phyloP scores from a whole-genome alignment of 1,284 basidiomycete species.

The Moesziomyces globuligerus region DNA sequence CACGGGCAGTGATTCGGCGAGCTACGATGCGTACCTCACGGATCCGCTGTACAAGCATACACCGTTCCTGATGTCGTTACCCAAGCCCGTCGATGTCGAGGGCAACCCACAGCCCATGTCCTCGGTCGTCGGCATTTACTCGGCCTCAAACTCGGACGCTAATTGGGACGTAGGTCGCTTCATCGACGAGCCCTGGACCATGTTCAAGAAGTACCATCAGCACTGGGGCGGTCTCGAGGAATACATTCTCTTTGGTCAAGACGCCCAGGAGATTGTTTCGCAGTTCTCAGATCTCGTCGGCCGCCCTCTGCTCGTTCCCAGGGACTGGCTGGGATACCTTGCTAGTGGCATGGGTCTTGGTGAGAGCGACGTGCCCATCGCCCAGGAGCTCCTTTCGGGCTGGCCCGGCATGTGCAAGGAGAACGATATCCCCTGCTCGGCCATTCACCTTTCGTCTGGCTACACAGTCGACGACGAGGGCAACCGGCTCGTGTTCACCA shows the following conservation, averaged over 20 bases:
- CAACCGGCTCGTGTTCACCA: conserved; percentile 69
- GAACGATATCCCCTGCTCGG: conserved; percentile 68
- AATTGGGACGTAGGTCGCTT: conserved; percentile 68
- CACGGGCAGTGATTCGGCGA: conserved; percentile 67
- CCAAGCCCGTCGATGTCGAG: conserved; percentile 51
- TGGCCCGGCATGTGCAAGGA: conserved; percentile 69
- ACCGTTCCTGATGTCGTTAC: conserved; percentile 68
- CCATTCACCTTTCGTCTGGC: conserved; percentile 67
- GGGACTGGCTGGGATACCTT: conserved; percentile 69
- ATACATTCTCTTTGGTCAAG: conserved; percentile 68
- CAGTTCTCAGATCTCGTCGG: conserved; percentile 67
- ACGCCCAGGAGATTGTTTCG: conserved; percentile 64
- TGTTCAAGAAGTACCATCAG: conserved; percentile 68
- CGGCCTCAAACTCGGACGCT: conserved; percentile 68
- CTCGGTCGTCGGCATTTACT: conserved; percentile 68
- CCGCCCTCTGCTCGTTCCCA: conserved; percentile 66
- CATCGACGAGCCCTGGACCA: conserved; percentile 69
- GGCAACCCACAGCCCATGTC: conserved; percentile 35
- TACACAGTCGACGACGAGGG: conserved; percentile 68
- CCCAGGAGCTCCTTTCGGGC: conserved; percentile 68
- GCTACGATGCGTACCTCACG: conserved; percentile 68
- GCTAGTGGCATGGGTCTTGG: conserved; percentile 69
- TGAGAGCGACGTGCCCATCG: conserved; percentile 68
- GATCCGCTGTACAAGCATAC: conserved; percentile 71
- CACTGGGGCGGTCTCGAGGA: conserved; percentile 69